Base-by-base conservation (phyloP, 768 basidiomycete genomes). In the Amanita molliuscula region DNA sequence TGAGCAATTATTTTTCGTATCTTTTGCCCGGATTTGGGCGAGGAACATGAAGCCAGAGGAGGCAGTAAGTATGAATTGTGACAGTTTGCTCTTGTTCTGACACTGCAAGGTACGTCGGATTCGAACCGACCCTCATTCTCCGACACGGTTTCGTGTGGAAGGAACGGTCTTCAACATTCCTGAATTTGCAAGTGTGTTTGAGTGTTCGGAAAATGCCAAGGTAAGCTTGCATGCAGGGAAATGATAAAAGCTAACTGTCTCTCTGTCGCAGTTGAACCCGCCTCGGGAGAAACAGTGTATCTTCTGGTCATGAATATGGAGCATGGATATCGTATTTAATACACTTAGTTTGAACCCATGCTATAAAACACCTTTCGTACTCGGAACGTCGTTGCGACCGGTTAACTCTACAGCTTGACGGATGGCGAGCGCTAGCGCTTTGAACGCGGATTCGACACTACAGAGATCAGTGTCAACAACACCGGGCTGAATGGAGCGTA, bases 381-480 rank as follows among this genome's bases (percentile, higher is more conserved):
- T 93, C 0, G 95, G 95, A 26, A 97, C 82, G 51, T 99, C 96
- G 56, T 81, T 76, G 4, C 88, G 80, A 4, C 92, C 92, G 1
- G 94, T 97, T 48, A 74, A 75, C 62, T 90, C 81, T 55, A 96
- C 87, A n/a, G 96, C 96, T 65, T 97, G 82, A 49, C 86, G 81
- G 56, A 99, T 93, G 7, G 95, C 96, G 31, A 99, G 72, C 0
- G 96, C 96, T 16, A 98, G 68, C 1, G 96, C 95, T 68, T 99
- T 99, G 79, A 99, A 99, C 3, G 95, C 92, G 3, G 94, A 92
- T 67, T 99, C 96, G 10, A 94, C 83, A 47, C 96, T 98, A 59
- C 28, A 36, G 50, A 40, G 20, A 44, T 42, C 36, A 44, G 48
- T 5, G 23, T 44, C 37, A n/a, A 23, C 8, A 47, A 35, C 18